Evolutionary conservation across 441 rosid species (phyloP).

Genomic region (Erysimum pusillum): DNA sequence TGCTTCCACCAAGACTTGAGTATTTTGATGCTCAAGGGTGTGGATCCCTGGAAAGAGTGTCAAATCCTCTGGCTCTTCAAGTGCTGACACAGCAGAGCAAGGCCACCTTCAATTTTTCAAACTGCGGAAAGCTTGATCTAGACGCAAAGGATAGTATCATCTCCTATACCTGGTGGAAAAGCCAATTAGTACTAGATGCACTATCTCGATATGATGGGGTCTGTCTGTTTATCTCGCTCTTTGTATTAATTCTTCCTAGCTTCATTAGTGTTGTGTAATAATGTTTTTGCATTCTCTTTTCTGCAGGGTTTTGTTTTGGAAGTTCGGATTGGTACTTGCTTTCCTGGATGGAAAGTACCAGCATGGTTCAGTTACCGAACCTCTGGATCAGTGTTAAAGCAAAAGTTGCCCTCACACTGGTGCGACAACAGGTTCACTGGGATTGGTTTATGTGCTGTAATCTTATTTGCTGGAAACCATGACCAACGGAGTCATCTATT

Average conservation of each 20-base stretch:
- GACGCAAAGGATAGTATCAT: conserved; percentile 23
- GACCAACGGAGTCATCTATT: neutral
- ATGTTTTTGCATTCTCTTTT: neutral
- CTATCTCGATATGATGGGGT: neutral
- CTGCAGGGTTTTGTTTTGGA: neutral
- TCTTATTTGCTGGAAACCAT: neutral
- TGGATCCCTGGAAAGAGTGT: neutral
- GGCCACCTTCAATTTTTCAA: neutral
- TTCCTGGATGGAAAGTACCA: neutral
- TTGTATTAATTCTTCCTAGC: no score
- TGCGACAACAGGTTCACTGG: neutral
- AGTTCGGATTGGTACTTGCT: neutral
- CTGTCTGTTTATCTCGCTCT: no score
- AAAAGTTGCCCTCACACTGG: conserved; percentile 18
- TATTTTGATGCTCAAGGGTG: neutral
- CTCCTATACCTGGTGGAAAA: neutral
- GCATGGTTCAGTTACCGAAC: neutral
- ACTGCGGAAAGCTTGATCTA: conserved; percentile 25
- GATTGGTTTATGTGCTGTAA: conserved; percentile 20
- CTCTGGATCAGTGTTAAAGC: neutral
- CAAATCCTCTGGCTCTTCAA: no score
- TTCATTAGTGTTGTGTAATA: no score
- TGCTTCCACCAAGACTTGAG: neutral
- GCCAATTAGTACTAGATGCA: neutral
- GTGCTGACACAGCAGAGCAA: no score